Conservation (phyloP, 2,329 filamentous ascomycete genomes). For the Proliferodiscus dingleyae region DNA sequence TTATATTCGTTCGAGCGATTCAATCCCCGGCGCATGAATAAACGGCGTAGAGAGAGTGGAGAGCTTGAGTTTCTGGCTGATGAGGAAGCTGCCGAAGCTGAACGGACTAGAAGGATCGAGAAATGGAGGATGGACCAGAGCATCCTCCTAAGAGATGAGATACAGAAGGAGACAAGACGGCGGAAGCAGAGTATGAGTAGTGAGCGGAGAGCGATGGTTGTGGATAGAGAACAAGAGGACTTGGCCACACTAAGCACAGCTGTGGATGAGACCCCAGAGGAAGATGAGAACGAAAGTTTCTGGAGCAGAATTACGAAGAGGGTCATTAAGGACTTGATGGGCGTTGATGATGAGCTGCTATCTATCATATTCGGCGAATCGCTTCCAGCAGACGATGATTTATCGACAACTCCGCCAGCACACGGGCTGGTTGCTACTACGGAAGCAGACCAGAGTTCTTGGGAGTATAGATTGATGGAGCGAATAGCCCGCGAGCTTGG, state of each 20-base stretch:
- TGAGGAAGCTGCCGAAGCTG: constrained; percentile 57
- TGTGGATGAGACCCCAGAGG: constrained; percentile 34
- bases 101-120: constrained; percentile 81
- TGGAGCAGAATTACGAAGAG: constrained; percentile 78
- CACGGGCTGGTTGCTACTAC: constrained; percentile 9
- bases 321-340: constrained; percentile 84
- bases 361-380: constrained; percentile 83
- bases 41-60: constrained; percentile 48
- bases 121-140: constrained; percentile 91
- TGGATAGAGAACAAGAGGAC: constrained; percentile 29
- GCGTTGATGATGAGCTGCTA: constrained; percentile 80
- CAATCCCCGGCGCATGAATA: constrained; percentile 67
- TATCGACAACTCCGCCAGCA: constrained; percentile 27
- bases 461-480: constrained; percentile 77
- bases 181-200: constrained; percentile 59
- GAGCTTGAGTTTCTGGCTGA: constrained; percentile 51
- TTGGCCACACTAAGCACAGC: constrained; percentile 28
- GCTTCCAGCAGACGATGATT: constrained; percentile 47
- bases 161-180: constrained; percentile 76
- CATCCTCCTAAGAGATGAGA: constrained; percentile 76
- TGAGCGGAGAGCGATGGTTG: constrained; percentile 31
- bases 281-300: constrained; percentile 59
- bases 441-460: constrained; percentile 42
- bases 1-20: constrained; percentile 85
- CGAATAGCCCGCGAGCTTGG: constrained; percentile 84